phyloP scores from a whole-genome alignment of 2,329 filamentous ascomycete genomes.

The Tetracladium maxilliforme region DNA sequence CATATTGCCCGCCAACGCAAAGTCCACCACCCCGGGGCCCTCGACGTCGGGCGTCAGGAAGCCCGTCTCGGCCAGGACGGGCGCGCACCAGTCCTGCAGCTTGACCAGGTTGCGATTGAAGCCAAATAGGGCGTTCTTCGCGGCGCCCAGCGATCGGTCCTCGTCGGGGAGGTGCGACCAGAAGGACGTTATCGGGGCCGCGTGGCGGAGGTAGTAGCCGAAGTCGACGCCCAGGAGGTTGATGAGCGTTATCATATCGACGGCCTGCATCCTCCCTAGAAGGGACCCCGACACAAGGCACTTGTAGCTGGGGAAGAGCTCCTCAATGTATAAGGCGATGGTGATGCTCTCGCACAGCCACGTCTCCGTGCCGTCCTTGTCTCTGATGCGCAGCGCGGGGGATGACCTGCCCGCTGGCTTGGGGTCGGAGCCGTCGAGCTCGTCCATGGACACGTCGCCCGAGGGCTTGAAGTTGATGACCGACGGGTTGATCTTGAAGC shows the following conservation, averaged over 20 bases:
- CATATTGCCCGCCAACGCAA: conserved; percentile 5
- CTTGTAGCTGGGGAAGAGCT: conserved; percentile 3
- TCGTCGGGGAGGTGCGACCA: conserved; percentile 5
- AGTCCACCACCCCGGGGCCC: conserved; percentile 8
- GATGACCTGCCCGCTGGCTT: conserved; percentile 7
- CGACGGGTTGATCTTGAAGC: conserved; percentile 6
- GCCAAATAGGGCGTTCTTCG: conserved; percentile 3
- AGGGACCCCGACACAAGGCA: conserved; percentile 2
- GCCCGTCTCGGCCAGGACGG: conserved; percentile 5
- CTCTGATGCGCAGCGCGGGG: conserved; percentile 7
- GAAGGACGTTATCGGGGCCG: conserved; percentile 4
- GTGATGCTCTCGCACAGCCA: conserved; percentile 9
- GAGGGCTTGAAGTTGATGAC: conserved; percentile 3
- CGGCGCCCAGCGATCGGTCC: conserved; percentile 6
- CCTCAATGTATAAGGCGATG: conserved; percentile 8
- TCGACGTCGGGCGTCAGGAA: conserved; percentile 9
- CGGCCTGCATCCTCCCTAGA: conserved; percentile 2
- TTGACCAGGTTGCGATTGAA: conserved; percentile 5
- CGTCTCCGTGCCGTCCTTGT: conserved; percentile 3
- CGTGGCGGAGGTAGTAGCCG: conserved; percentile 6
- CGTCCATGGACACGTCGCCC: conserved; percentile 2
- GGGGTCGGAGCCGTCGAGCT: conserved; percentile 6
- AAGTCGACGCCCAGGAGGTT: conserved; percentile 4
- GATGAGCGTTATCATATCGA: conserved; percentile 6
- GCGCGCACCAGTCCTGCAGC: conserved; percentile 5